Conservation (phyloP, 2,329 filamentous ascomycete species). For the Fusarium irregulare region DNA sequence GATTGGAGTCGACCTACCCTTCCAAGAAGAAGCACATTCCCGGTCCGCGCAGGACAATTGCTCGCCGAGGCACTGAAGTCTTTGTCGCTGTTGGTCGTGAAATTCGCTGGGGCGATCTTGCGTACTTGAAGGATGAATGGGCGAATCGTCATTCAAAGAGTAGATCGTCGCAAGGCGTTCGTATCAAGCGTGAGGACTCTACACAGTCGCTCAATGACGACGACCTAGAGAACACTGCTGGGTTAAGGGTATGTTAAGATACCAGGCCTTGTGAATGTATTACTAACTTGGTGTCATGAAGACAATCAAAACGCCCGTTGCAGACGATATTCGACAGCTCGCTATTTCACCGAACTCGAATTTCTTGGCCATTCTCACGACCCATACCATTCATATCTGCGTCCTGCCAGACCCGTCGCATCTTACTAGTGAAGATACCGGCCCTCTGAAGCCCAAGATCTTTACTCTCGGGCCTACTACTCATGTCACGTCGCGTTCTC, state of each 20-base stretch:
- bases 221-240: constrained; percentile 45
- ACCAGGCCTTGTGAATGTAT: not conserved
- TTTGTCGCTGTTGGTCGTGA: constrained; percentile 91
- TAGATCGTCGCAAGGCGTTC: constrained; percentile 49
- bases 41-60: constrained; percentile 75
- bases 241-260: constrained; percentile 50
- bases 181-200: constrained; percentile 63
- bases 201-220: constrained; percentile 52
- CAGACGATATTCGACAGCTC: constrained; percentile 86
- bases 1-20: constrained; percentile 53
- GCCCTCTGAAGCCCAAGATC: constrained; percentile 81
- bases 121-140: constrained; percentile 76
- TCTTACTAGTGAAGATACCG: constrained; percentile 74
- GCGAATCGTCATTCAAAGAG: constrained; percentile 46
- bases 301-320: constrained; percentile 81
- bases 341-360: constrained; percentile 84
- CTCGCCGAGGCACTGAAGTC: constrained; percentile 84
- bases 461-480: constrained; percentile 93
- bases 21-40: constrained; percentile 57
- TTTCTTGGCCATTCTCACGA: constrained; percentile 86
- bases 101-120: constrained; percentile 90
- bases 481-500: constrained; percentile 86
- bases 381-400: constrained; percentile 88
- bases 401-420: constrained; percentile 85
- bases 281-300: constrained; percentile 50